Conservation (phyloP, 2,329 filamentous ascomycete species). For the Hymenoscyphus salicellus region DNA sequence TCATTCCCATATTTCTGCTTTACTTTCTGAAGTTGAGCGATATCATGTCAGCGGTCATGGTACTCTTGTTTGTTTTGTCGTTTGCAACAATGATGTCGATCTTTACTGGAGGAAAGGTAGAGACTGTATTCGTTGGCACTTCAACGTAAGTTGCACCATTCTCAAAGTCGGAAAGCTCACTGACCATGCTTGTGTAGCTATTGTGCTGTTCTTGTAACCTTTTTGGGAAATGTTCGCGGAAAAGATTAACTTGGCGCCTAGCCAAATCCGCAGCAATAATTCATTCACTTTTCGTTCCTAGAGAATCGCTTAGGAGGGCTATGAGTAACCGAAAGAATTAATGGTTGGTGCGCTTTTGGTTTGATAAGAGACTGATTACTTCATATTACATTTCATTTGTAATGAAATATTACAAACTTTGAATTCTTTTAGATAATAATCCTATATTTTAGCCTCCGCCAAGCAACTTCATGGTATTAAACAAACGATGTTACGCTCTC, state of each 20-base stretch:
- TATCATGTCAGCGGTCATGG: not conserved
- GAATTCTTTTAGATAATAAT: too few relatives aligned
- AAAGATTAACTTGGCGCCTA: not conserved
- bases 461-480: too few relatives aligned
- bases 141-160: conserved; percentile 9
- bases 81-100: conserved; percentile 19
- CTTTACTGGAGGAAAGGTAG: conserved; percentile 7
- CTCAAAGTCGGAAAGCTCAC: not conserved
- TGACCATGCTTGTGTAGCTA: conserved; percentile 2
- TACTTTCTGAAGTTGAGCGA: conserved; percentile 12
- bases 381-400: too few relatives aligned
- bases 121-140: conserved; percentile 16
- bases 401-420: too few relatives aligned
- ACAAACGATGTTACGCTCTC: too few relatives aligned
- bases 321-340: too few relatives aligned
- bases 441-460: too few relatives aligned
- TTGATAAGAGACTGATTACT: too few relatives aligned
- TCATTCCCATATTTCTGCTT: conserved; percentile 18
- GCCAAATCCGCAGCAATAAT: too few relatives aligned
- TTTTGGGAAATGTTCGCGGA: conserved; percentile 14
- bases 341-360: too few relatives aligned
- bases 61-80: conserved; percentile 11
- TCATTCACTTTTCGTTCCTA: too few relatives aligned
- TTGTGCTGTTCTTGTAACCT: conserved; percentile 14
- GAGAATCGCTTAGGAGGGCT: too few relatives aligned